Evolutionary conservation across 2,329 filamentous ascomycete species (phyloP), one percentile per base, ranked within the genome.

Genomic region (Trichoderma koningiopsis): DNA sequence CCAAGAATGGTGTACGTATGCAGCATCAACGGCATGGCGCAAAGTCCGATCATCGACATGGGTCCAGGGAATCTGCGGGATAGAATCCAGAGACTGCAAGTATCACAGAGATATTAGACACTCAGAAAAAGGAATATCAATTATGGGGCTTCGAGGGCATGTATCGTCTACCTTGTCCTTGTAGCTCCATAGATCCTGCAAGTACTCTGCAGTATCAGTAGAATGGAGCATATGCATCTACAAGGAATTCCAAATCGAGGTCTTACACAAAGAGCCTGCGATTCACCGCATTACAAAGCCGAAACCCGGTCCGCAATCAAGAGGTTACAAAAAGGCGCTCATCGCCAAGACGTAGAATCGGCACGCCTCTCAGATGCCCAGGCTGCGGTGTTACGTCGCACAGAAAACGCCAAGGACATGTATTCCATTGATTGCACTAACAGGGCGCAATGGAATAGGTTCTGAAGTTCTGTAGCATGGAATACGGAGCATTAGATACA

Each of bases 11-110:
- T 22, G 29, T 58, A 40, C 53, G 37, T 58, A 49, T 58, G 53
- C 63, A 66, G n/a, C 53, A 27, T 29, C 53, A 40, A 40, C 63
- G 16, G 55, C 55, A 43, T n/a, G 63, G 63, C 37, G 33, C 35
- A 29, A 58, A n/a, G 29, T 29, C 63, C 63, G 63, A 58, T 29
- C 27, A 35, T 31, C 31, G 52, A 64, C 63, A 27, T 58, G 63
- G 53, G 27, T 49, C 19, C 31, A 35, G 43, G 40, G 19, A 33
- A 64, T 11, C 22, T 64, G 47, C 27, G 29, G 29, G 14, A 24
- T 27, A 49, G 43, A 31, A 24, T 24, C 4, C 22, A 35, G 13
- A 4, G 49, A 31, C 40, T 4, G 22, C 43, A 24, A 47, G 37
- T 22, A 47, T 13, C 33, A 4, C 33, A 49, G 47, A 11, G 22